Evolutionary conservation across 345 rosid genomes (phyloP), one percentile per base, ranked within the genome.

Genomic region (Ceriops zippeliana): DNA sequence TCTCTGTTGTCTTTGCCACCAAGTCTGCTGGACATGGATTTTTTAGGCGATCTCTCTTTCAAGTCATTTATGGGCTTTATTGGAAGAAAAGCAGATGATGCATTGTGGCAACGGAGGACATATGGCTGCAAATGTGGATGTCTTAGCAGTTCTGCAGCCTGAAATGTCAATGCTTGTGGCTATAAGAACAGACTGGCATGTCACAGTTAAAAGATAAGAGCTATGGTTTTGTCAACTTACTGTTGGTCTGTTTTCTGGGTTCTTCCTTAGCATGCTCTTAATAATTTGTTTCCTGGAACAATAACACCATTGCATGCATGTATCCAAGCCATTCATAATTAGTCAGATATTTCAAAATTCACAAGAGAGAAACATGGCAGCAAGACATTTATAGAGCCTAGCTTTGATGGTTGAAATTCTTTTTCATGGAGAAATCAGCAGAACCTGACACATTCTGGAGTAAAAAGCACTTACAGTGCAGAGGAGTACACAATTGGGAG

Each of bases 111-210:
- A 5, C 78, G 83, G 61, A 90, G 89, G 63, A 95, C 86, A 78
- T 86, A 84, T 2, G 90, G 80, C 71, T 90, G 96, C 72, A 95
- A 81, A 85, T 85, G 90, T 4, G 90, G 90, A 77, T 90, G 91
- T 86, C 99, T 84, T 61, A 95, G 78, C 73, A 95, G 80, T 63
- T 95, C 97, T 21, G 97, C 87, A 70, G 99, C 96, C 99, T 95
- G 76, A 79, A 6, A 78, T 21, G 49, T 66, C 31, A 51, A 63
- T 60, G 62, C 2, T n/a, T 35, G 16, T 32, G 61, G 42, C 35
- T 71, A 63, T 75, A 37, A 77, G 77, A 67, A 70, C 47, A 27
- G 5, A 68, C 42, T 15, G 35, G 46, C 46, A 49, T 20, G 61
- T 26, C 37, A 34, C 66, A 57, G 67, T 34, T 27, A 32, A 68